Conservation (phyloP, 1,284 basidiomycete genomes). For the Cutaneotrichosporon sp. region DNA sequence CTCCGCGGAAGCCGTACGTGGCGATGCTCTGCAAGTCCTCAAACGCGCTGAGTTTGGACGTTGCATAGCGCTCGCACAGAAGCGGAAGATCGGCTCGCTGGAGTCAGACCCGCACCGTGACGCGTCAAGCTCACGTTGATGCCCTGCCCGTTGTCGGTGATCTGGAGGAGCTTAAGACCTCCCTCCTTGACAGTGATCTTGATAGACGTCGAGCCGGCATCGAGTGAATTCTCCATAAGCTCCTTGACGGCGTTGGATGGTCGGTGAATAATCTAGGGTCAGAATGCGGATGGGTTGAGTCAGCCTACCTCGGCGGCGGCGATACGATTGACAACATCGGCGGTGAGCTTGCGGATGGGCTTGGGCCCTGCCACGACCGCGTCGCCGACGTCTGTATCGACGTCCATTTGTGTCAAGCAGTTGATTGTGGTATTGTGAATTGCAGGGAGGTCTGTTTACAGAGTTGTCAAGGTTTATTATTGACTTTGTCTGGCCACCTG, state of each 20-base stretch:
- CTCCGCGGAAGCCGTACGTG: slow-evolving; percentile 96
- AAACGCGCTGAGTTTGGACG: slow-evolving; percentile 84
- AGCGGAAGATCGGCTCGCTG: slow-evolving; percentile 74
- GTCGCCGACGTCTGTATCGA: not conserved
- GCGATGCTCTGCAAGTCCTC: slow-evolving; percentile 77
- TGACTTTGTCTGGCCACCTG: no score
- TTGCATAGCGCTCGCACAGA: slow-evolving; percentile 91
- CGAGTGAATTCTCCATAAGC: slow-evolving; percentile 88
- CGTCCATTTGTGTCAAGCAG: not conserved
- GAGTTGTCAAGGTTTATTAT: not conserved
- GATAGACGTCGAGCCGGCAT: slow-evolving; percentile 84
- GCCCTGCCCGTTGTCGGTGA: slow-evolving; percentile 93
- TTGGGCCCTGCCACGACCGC: not conserved
- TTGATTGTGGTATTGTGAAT: not conserved
- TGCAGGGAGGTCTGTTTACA: not conserved
- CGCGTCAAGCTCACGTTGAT: no score
- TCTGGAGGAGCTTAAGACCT: slow-evolving; percentile 89
- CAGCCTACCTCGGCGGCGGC: slow-evolving; percentile 57
- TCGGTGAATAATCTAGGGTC: slow-evolving; percentile 81
- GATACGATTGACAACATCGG: slow-evolving; percentile 58
- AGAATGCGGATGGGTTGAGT: not conserved
- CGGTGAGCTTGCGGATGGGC: slow-evolving; percentile 50
- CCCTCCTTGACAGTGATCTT: slow-evolving; percentile 89
- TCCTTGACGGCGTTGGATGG: slow-evolving; percentile 96
- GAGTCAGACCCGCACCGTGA: not conserved